Percentiles rank a stretch among this genome's conserved stretches.
Evolutionary conservation across 495 filamentous ascomycete species (phyloP).

Genomic region (Penicillium roqueforti): DNA sequence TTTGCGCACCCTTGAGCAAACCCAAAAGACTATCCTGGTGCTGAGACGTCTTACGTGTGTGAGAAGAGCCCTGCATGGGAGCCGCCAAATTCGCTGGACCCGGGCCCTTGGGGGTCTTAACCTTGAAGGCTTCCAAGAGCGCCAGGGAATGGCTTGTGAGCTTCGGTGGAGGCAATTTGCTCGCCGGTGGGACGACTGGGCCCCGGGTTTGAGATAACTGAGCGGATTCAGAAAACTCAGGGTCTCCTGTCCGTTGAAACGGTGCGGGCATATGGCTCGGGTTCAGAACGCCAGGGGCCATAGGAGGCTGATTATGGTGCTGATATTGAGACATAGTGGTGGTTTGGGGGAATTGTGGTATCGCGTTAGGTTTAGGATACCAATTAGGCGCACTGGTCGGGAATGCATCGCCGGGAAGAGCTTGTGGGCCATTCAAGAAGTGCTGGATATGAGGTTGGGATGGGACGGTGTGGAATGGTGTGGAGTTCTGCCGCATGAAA

Average conservation of each 20-base stretch:
- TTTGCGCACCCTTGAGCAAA: slow-evolving; percentile 31
- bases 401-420: slow-evolving; percentile 10
- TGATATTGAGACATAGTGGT: slow-evolving; percentile 9
- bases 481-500: slow-evolving; percentile 23
- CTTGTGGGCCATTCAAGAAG: slow-evolving; percentile 5
- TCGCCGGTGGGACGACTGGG: slow-evolving; percentile 51
- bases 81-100: slow-evolving; percentile 29
- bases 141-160: slow-evolving; percentile 61
- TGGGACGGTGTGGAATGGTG: slow-evolving; percentile 17
- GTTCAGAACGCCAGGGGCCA: slow-evolving; percentile 7
- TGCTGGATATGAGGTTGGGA: slow-evolving; percentile 10
- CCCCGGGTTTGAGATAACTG: slow-evolving; percentile 38
- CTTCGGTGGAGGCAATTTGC: slow-evolving; percentile 55
- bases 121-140: slow-evolving; percentile 63
- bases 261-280: slow-evolving; percentile 38
- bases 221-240: slow-evolving; percentile 43
- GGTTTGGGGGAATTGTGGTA: slow-evolving; percentile 16
- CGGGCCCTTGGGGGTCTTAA: slow-evolving; percentile 30
- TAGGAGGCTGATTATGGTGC: slow-evolving; percentile 7
- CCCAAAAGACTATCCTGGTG: slow-evolving; percentile 40
- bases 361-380: slow-evolving; percentile 12
- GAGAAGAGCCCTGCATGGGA: slow-evolving; percentile 14
- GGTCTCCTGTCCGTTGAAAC: slow-evolving; percentile 52
- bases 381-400: slow-evolving; percentile 12
- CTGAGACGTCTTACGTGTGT: slow-evolving; percentile 30